Conservation (phyloP, 179 eudicot genomes). For the Drosera spatulata region DNA sequence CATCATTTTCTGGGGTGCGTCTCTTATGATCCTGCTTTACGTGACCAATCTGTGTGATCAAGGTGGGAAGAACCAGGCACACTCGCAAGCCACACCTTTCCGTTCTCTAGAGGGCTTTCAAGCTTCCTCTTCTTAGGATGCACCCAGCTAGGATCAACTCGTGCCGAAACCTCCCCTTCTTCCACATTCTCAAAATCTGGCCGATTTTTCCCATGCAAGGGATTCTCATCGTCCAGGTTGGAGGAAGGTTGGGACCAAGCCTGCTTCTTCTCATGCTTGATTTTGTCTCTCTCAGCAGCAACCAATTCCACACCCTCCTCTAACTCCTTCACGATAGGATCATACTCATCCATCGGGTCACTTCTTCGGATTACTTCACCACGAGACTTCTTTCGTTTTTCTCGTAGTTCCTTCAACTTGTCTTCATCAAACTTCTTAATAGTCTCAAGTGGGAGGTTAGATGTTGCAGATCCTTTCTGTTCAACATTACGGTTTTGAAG, state of each 20-base stretch:
- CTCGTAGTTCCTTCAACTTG: slow-evolving; percentile 64
- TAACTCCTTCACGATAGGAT: slow-evolving; percentile 70
- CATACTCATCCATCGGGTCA: slow-evolving; percentile 72
- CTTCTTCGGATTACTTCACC: slow-evolving; percentile 43
- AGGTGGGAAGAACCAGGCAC: slow-evolving; percentile 17
- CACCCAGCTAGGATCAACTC: slow-evolving; percentile 39
- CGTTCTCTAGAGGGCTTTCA: slow-evolving; percentile 43
- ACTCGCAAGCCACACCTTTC: slow-evolving; percentile 40
- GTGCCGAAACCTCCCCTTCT: slow-evolving; percentile 60
- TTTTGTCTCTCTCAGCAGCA: slow-evolving; percentile 45
- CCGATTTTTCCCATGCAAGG: slow-evolving; percentile 16
- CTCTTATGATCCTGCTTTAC: slow-evolving; percentile 65
- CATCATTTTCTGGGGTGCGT: slow-evolving; percentile 52
- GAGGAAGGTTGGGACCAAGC: slow-evolving; percentile 43
- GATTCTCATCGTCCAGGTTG: slow-evolving; percentile 22
- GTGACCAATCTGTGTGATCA: slow-evolving; percentile 31
- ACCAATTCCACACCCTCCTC: slow-evolving; percentile 87
- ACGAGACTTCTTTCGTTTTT: slow-evolving; percentile 66
- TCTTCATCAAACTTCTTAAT: slow-evolving; percentile 60
- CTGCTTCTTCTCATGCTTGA: slow-evolving; percentile 48
- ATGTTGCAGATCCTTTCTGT: slow-evolving; percentile 27
- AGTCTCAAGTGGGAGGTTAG: slow-evolving; percentile 57
- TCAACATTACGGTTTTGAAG: slow-evolving; percentile 24
- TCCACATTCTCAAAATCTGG: slow-evolving; percentile 40
- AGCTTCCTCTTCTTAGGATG: slow-evolving; percentile 51